Percentiles rank a stretch among this genome's conserved stretches.
These are phyloP conservation scores for Sporothrix variecibatus DNA, from an alignment of 2,329 filamentous ascomycete genomes.

Conservation along the genomic window DNA sequence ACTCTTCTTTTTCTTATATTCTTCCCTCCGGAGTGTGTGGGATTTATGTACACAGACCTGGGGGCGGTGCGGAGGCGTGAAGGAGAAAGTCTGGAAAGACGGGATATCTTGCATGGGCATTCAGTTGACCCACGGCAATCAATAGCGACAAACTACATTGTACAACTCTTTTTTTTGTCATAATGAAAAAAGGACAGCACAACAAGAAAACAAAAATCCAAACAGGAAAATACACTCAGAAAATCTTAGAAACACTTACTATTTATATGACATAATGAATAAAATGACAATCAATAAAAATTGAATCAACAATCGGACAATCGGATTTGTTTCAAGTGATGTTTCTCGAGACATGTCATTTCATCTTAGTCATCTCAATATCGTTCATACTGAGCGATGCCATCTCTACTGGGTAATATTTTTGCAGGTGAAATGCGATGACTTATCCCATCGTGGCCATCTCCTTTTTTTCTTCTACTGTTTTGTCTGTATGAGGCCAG, in stretches of 20 bases:
- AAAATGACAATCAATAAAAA: background rate
- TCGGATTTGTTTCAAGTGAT: background rate
- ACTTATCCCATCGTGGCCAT: background rate
- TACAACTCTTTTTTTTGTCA: background rate
- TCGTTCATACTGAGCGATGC: background rate
- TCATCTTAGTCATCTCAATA: background rate
- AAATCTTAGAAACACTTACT: background rate
- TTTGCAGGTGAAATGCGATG: background rate
- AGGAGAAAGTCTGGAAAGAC: background rate
- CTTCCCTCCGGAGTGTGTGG: background rate
- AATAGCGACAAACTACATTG: background rate
- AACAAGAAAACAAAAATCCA: constrained; percentile 1
- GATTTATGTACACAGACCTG: background rate
- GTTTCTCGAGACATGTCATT: background rate
- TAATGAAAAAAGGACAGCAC: background rate
- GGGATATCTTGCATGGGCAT: background rate
- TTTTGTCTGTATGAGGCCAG: background rate
- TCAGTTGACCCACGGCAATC: background rate
- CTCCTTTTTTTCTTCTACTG: background rate
- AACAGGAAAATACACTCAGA: background rate
- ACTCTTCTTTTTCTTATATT: background rate
- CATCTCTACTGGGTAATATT: background rate
- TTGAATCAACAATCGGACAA: background rate
- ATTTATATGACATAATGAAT: background rate
- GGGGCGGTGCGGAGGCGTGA: background rate